Conservation (phyloP, 2,329 filamentous ascomycete species). For the Pestalotiopsis sp. region DNA sequence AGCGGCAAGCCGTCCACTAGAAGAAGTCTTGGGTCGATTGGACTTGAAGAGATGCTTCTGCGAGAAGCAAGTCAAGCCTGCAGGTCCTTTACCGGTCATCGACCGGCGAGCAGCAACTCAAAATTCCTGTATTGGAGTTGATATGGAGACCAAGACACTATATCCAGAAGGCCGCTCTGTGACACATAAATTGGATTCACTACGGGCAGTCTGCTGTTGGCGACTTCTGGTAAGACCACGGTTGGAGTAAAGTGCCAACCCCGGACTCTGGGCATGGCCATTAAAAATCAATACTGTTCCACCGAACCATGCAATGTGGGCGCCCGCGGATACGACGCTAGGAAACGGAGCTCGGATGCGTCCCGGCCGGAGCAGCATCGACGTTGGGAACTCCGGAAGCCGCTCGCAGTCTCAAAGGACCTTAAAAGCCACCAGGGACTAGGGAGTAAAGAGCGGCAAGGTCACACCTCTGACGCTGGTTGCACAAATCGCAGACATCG, state of each 20-base stretch:
- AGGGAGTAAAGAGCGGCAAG: not conserved
- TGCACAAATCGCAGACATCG: constrained; percentile 3
- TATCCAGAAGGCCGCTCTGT: not conserved
- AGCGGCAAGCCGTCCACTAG: not conserved
- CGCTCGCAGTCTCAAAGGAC: not conserved
- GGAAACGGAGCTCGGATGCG: not conserved
- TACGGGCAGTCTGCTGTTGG: not conserved
- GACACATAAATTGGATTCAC: not conserved
- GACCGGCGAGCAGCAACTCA: not conserved
- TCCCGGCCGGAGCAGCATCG: not conserved
- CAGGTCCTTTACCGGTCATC: not conserved
- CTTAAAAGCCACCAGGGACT: not conserved
- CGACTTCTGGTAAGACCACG: not conserved
- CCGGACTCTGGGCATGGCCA: not conserved
- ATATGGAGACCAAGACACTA: not conserved
- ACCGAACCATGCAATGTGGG: not conserved
- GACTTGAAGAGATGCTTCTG: not conserved
- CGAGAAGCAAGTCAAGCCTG: not conserved
- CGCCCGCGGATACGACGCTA: not conserved
- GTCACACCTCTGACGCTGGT: not conserved
- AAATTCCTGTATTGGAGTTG: not conserved
- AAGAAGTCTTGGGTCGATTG: not conserved
- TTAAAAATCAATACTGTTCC: not conserved
- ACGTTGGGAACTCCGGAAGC: not conserved
- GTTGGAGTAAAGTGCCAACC: not conserved